Conservation (phyloP, 1,139 yeast genomes). For the Suhomyces bribrorum region DNA sequence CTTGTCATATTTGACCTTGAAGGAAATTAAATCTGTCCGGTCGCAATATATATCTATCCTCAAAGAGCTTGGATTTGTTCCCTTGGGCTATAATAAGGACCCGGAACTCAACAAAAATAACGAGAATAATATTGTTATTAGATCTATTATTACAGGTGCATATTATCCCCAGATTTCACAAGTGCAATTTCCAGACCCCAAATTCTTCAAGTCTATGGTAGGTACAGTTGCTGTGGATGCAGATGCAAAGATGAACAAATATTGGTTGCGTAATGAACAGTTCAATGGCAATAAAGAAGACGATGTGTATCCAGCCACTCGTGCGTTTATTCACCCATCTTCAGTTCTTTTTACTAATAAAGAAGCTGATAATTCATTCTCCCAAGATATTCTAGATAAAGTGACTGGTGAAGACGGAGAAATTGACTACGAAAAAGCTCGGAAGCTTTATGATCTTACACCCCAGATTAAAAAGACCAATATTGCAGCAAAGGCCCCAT, state of each 20-base stretch:
- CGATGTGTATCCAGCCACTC: slow-evolving; percentile 47
- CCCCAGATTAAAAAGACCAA: slow-evolving; percentile 32
- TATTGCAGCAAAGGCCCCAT: slow-evolving; percentile 46
- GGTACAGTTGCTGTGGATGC: slow-evolving; percentile 87
- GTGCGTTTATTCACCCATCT: slow-evolving; percentile 85
- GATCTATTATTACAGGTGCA: slow-evolving; percentile 76
- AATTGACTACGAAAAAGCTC: slow-evolving; percentile 31
- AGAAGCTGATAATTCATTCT: slow-evolving; percentile 12
- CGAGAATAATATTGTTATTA: slow-evolving; percentile 51
- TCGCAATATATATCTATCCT: slow-evolving; percentile 67
- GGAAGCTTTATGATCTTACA: slow-evolving; percentile 31
- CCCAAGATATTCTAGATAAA: slow-evolving; percentile 23
- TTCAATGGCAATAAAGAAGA: slow-evolving; percentile 13
- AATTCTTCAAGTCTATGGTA: slow-evolving; percentile 63
- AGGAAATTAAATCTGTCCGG: slow-evolving; percentile 71
- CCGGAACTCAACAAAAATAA: slow-evolving; percentile 47
- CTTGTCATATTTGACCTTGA: slow-evolving; percentile 63
- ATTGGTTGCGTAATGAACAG: slow-evolving; percentile 66
- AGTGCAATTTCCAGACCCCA: slow-evolving; percentile 80
- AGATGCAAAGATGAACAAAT: slow-evolving; percentile 71
- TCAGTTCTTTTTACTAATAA: slow-evolving; percentile 57
- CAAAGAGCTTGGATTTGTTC: slow-evolving; percentile 75
- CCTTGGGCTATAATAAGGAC: slow-evolving; percentile 40
- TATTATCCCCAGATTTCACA: slow-evolving; percentile 81
- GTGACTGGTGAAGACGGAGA: slow-evolving; percentile 42